Conservation (phyloP, 2,329 filamentous ascomycete genomes). For the Talaromyces sp. region DNA sequence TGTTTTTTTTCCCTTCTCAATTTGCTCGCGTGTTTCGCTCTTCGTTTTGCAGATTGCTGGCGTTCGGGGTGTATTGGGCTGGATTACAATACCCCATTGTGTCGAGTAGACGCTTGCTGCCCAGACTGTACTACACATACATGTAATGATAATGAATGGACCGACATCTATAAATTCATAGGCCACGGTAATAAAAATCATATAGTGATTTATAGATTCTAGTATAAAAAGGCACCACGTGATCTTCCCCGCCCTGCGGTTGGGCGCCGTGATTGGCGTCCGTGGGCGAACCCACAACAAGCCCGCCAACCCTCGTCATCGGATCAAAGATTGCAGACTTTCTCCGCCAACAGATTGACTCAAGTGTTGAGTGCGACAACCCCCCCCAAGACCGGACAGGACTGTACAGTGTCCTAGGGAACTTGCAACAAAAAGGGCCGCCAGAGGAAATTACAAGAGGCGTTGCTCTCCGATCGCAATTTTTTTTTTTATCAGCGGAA, state of each 20-base stretch:
- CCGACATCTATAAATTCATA: neutral
- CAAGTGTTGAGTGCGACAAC: neutral
- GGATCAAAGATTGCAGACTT: neutral
- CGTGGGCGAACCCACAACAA: neutral
- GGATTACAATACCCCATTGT: neutral
- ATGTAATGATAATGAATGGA: neutral
- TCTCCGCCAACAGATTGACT: neutral
- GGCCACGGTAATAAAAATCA: neutral
- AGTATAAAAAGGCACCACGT: neutral
- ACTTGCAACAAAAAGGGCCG: neutral
- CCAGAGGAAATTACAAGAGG: neutral
- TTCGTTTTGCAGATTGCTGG: neutral
- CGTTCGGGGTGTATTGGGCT: neutral
- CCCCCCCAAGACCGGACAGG: neutral
- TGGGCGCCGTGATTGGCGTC: neutral
- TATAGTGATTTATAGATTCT: neutral
- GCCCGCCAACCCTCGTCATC: neutral
- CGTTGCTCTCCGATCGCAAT: no score
- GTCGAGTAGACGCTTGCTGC: neutral
- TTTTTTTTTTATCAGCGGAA: neutral
- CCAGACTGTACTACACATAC: neutral
- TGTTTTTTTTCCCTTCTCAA: neutral
- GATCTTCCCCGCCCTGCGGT: neutral
- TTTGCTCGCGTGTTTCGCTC: neutral
- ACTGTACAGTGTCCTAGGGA: neutral